phyloP scores from a whole-genome alignment of 805 yeast genomes.

The Spencermartinsiella europaea region DNA sequence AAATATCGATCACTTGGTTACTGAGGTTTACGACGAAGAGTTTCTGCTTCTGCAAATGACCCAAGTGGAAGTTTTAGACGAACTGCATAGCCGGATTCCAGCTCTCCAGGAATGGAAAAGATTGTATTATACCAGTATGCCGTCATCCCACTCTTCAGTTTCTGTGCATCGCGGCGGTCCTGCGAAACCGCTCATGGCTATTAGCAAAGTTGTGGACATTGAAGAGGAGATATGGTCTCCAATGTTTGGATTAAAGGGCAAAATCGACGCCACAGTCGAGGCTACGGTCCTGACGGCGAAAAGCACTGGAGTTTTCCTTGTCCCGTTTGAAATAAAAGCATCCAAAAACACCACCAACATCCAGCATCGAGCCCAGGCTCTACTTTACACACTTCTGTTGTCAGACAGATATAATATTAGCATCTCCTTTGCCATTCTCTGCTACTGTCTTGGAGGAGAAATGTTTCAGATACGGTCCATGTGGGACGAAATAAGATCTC shows the following conservation, averaged over 20 bases:
- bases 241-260: slow-evolving; percentile 80
- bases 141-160: slow-evolving; percentile 25
- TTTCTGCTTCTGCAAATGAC: slow-evolving; percentile 50
- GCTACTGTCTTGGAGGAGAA: slow-evolving; percentile 61
- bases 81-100: slow-evolving; percentile 48
- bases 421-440: slow-evolving; percentile 58
- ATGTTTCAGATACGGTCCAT: slow-evolving; percentile 51
- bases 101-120: slow-evolving; percentile 27
- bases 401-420: slow-evolving; percentile 75
- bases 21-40: slow-evolving; percentile 31
- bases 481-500: slow-evolving; percentile 54
- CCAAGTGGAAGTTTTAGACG: slow-evolving; percentile 47
- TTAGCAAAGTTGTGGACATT: slow-evolving; percentile 65
- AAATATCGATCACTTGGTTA: slow-evolving; percentile 28
- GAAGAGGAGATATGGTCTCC: slow-evolving; percentile 95
- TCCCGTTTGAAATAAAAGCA: slow-evolving; percentile 88
- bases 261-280: slow-evolving; percentile 81
- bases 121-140: background rate
- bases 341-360: slow-evolving; percentile 54
- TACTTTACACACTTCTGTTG: slow-evolving; percentile 71
- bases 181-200: slow-evolving; percentile 43
- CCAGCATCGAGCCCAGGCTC: slow-evolving; percentile 80
- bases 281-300: slow-evolving; percentile 39
- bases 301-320: slow-evolving; percentile 43
- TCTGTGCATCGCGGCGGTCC: slow-evolving; percentile 21